Percentiles rank a stretch among this genome's conserved stretches.
These are phyloP conservation scores for Amanita molliuscula DNA, from an alignment of 768 basidiomycete species.

Conservation along the genomic window DNA sequence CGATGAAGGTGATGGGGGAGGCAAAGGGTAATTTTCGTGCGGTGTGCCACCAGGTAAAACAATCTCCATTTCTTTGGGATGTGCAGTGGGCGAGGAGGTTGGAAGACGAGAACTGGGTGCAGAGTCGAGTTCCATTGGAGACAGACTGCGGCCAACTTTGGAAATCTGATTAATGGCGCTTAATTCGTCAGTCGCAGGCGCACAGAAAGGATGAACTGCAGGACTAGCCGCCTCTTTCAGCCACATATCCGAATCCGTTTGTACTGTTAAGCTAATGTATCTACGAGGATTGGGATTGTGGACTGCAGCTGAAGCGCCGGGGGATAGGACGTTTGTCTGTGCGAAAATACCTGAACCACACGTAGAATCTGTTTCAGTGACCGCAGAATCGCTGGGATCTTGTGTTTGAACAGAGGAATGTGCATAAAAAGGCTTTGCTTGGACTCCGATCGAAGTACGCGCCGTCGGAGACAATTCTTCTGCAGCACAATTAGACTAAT, in stretches of 20 bases:
- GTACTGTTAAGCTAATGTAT: conserved; percentile 11
- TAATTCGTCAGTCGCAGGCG: not conserved
- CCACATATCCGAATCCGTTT: conserved; percentile 11
- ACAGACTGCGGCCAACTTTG: conserved; percentile 36
- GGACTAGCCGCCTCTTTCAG: not conserved
- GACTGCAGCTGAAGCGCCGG: conserved; percentile 8
- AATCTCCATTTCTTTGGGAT: not conserved
- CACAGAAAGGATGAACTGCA: not conserved
- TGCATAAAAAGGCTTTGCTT: conserved; percentile 25
- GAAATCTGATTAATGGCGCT: conserved; percentile 7
- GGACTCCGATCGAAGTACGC: conserved; percentile 34
- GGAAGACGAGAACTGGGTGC: conserved; percentile 19
- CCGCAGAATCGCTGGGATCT: conserved; percentile 7
- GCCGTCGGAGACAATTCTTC: conserved; percentile 6
- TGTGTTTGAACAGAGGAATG: conserved; percentile 29
- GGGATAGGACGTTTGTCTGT: not conserved
- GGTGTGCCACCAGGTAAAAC: not conserved
- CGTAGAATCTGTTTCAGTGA: conserved; percentile 14
- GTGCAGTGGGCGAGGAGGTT: not conserved
- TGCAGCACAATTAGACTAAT: not conserved
- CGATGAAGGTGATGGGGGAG: conserved; percentile 14
- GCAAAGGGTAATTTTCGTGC: conserved; percentile 6
- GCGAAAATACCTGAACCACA: conserved; percentile 1
- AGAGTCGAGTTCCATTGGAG: conserved; percentile 56
- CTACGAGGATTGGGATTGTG: conserved; percentile 12